Percentiles rank a stretch among this genome's conserved stretches.
These are phyloP conservation scores for Cicer yamashitae DNA, from an alignment of 306 rosid genomes.

Conservation along the genomic window DNA sequence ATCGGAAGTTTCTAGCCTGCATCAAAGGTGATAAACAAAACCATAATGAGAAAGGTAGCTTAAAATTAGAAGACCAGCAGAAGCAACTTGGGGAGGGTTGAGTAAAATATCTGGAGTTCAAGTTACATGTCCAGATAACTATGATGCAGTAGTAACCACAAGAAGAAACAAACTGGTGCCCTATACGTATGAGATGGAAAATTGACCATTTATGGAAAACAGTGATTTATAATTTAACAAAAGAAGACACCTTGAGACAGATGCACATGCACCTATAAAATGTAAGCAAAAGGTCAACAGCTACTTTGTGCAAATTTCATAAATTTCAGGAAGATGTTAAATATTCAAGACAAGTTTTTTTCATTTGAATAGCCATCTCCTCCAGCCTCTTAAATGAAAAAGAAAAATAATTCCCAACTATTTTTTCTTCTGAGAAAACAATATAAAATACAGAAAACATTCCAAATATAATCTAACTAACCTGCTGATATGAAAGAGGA, in stretches of 20 bases:
- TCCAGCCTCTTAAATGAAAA: conserved; percentile 24
- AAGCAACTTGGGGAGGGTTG: conserved; percentile 17
- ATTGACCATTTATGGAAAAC: conserved; percentile 31
- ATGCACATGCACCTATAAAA: conserved; percentile 7
- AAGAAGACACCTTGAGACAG: conserved; percentile 23
- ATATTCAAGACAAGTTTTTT: conserved; percentile 24
- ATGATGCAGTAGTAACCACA: conserved; percentile 24
- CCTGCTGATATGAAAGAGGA: conserved; percentile 99
- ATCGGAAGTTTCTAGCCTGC: conserved; percentile 98
- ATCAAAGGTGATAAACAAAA: conserved; percentile 36
- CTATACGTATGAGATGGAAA: conserved; percentile 22
- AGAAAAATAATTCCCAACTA: conserved; percentile 21
- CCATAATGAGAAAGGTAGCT: conserved; percentile 37
- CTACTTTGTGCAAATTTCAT: conserved; percentile 11
- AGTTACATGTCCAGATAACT: conserved; percentile 1
- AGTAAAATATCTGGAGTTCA: conserved; percentile 10
- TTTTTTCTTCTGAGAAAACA: conserved; percentile 12
- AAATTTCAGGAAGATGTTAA: conserved; percentile 38
- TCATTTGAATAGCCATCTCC: conserved; percentile 20
- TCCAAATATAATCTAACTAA: conserved; percentile 51
- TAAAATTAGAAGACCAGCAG: conserved; percentile 35
- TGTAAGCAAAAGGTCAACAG: conserved; percentile 17
- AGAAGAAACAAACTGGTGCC: conserved; percentile 7
- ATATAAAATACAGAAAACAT: conserved; percentile 25
- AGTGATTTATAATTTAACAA: conserved; percentile 19